Base-by-base conservation (phyloP, 306 rosid species). In the Inga laurina region DNA sequence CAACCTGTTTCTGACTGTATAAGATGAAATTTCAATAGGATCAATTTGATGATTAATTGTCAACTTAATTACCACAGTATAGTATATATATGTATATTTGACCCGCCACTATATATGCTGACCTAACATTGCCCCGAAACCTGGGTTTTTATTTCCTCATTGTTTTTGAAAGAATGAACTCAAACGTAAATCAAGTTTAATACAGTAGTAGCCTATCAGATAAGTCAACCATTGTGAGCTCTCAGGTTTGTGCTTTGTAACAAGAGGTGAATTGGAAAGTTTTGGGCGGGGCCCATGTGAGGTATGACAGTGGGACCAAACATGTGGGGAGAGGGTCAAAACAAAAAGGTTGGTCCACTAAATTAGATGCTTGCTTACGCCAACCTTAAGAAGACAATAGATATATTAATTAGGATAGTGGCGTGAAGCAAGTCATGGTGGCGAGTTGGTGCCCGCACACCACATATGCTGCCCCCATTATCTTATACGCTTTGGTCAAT, bases 381-480 rank as follows among this genome's bases (percentile, higher is more conserved):
- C 78, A 56, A 27, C 67, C 43, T 24, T 37, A 3, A 34, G 37
- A 11, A 34, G n/a, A 65, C 45, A 4, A 64, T 64, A 6, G 30
- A 56, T 7, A 56, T 3, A 56, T 56, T 56, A 19, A 7, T 56
- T 49, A 49, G 5, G 4, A 49, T 52, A 19, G 24, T 54, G 64
- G 12, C 30, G 64, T 57, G 64, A 8, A 57, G 64, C 64, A 57
- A 19, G 64, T 57, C 65, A 14, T 45, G 59, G 84, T 51, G 76
- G 70, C 19, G 56, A 18, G 30, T 24, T 54, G 70, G 51, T 75
- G 74, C 75, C 81, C 74, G 3, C 57, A 22, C 84, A 56, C 68
- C 49, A 65, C 71, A 30, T 82, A 4, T 15, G 8, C 8, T 15
- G 8, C 8, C 64, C 62, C 30, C 24, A 18, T 54, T 19, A 19